phyloP scores from a whole-genome alignment of 2,329 filamentous ascomycete genomes.

The Pestalotiopsis sp. region DNA sequence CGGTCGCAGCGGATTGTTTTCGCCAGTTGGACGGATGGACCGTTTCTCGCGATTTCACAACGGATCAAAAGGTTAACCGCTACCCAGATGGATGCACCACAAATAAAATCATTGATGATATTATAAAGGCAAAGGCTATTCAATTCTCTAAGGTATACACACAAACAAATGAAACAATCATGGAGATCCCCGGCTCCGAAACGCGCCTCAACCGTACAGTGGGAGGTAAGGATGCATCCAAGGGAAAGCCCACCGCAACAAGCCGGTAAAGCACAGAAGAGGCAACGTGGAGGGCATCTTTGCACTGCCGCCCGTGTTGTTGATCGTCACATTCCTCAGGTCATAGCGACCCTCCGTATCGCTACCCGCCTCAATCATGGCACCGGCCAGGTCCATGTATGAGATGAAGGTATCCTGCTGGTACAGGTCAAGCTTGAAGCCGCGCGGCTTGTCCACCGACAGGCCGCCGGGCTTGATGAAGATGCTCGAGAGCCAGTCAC shows the following conservation, averaged over 20 bases:
- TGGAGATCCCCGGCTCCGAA: too few relatives aligned
- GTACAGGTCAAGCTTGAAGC: conserved; percentile 39
- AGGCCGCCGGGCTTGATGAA: conserved; percentile 44
- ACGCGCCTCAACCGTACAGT: neutral
- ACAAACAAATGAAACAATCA: too few relatives aligned
- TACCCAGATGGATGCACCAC: too few relatives aligned
- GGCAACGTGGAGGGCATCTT: conserved; percentile 34
- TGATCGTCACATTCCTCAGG: conserved; percentile 24
- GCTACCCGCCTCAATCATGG: conserved; percentile 47
- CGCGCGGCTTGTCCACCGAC: conserved; percentile 34
- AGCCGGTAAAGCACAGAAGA: conserved; percentile 29
- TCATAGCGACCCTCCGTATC: conserved; percentile 28
- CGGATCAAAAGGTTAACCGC: too few relatives aligned
- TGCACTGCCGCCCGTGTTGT: conserved; percentile 29
- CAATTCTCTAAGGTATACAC: too few relatives aligned
- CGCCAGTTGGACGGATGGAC: too few relatives aligned
- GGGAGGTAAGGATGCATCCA: conserved; percentile 32
- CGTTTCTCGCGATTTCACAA: too few relatives aligned
- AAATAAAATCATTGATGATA: too few relatives aligned
- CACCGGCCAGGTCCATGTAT: conserved; percentile 46
- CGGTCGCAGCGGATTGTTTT: too few relatives aligned
- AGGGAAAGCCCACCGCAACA: conserved; percentile 33
- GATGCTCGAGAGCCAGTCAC: conserved; percentile 36
- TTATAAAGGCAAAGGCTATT: too few relatives aligned
- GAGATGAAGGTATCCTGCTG: conserved; percentile 37